phyloP scores from a whole-genome alignment of 345 rosid species.

The Psidium friedrichsthalianum region DNA sequence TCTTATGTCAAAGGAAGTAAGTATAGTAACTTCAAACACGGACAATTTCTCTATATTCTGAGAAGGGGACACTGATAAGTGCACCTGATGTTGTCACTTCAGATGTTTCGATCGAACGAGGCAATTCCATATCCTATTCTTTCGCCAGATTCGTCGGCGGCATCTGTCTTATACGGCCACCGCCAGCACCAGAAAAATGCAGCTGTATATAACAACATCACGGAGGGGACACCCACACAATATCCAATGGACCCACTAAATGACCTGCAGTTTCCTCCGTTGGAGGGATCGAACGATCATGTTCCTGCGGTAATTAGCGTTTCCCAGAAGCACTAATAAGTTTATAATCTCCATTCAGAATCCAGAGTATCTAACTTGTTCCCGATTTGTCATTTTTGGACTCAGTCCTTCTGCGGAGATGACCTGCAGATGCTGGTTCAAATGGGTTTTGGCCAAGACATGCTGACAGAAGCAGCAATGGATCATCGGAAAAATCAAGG shows the following conservation, averaged over 20 bases:
- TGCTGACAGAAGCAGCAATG: conserved; percentile 7
- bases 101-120: conserved; percentile 42
- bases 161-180: conserved; percentile 29
- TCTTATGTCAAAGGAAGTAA: conserved; percentile 61
- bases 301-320: conserved; percentile 31
- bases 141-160: conserved; percentile 48
- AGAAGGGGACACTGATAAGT: neutral
- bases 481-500: neutral
- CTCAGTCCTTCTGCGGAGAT: conserved; percentile 40
- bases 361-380: neutral
- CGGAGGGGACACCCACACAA: conserved; percentile 20
- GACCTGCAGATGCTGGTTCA: conserved; percentile 67
- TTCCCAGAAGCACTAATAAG: neutral
- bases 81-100: conserved; percentile 6
- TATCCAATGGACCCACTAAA: conserved; percentile 28
- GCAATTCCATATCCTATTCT: conserved; percentile 31
- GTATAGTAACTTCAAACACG: conserved; percentile 2
- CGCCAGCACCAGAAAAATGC: conserved; percentile 11
- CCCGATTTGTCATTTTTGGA: neutral
- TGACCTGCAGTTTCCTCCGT: conserved; percentile 28
- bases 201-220: conserved; percentile 16
- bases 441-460: conserved; percentile 58
- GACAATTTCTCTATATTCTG: neutral
- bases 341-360: neutral
- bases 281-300: conserved; percentile 19